Evolutionary conservation across 2,329 filamentous ascomycete species (phyloP).

Genomic region (Alternaria triticimaculans): DNA sequence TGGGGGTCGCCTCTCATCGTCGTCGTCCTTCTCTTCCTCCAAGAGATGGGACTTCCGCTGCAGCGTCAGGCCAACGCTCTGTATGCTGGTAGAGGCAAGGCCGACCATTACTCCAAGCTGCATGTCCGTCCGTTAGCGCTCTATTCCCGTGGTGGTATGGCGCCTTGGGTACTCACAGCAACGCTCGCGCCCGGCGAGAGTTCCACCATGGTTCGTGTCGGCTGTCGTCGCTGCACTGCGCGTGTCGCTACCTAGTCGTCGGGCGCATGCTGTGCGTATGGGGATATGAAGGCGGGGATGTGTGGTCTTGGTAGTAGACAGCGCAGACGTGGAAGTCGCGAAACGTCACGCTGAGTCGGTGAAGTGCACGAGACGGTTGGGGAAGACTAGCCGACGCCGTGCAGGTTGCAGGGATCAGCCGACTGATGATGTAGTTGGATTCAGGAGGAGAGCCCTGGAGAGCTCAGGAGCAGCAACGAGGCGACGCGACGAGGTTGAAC

Average conservation of each 20-base stretch:
- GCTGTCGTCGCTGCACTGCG: conserved; percentile 26
- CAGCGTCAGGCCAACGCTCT: conserved; percentile 91
- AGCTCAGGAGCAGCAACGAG: conserved; percentile 1
- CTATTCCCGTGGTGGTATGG: neutral
- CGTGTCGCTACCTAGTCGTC: conserved; percentile 38
- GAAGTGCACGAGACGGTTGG: conserved; percentile 36
- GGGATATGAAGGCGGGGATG: neutral
- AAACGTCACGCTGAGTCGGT: conserved; percentile 38
- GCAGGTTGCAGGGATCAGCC: conserved; percentile 35
- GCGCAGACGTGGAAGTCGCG: conserved; percentile 5
- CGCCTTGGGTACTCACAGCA: conserved; percentile 41
- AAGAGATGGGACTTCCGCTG: conserved; percentile 98
- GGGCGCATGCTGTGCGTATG: conserved; percentile 36
- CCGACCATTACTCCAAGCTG: conserved; percentile 94
- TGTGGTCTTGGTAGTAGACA: neutral
- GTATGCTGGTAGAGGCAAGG: conserved; percentile 89
- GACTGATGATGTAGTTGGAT: conserved; percentile 38
- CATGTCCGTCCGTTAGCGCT: conserved; percentile 11
- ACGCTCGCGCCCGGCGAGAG: conserved; percentile 52
- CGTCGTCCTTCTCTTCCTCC: conserved; percentile 87
- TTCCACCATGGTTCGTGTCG: conserved; percentile 45
- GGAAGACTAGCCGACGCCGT: conserved; percentile 31
- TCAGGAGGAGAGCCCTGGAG: neutral
- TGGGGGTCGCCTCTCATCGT: conserved; percentile 81
- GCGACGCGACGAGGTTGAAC: neutral